A percentile compares a stretch with the other conserved stretches of the same genome.
Evolutionary conservation across 495 filamentous ascomycete species (phyloP).

Genomic region (Neurospora tetraspora): DNA sequence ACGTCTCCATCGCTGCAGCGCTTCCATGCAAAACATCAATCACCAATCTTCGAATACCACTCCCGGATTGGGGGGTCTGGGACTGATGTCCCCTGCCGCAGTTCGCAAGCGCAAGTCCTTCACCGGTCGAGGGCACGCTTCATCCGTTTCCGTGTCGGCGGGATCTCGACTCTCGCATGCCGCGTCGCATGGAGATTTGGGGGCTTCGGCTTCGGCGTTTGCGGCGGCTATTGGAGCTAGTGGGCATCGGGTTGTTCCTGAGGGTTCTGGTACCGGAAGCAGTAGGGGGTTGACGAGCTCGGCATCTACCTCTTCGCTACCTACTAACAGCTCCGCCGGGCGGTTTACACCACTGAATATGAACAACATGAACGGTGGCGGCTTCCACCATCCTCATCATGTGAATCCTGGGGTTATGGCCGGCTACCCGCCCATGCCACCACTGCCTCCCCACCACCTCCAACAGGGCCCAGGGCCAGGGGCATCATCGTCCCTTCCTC

Average conservation of each 20-base stretch:
- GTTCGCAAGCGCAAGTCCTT: slow-evolving; percentile 19
- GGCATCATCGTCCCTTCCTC: neutral
- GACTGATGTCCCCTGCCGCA: slow-evolving; percentile 3
- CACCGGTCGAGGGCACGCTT: slow-evolving; percentile 6
- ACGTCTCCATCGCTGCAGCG: slow-evolving; percentile 14
- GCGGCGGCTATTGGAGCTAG: neutral
- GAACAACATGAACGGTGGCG: neutral
- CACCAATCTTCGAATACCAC: slow-evolving; percentile 12
- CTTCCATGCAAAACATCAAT: slow-evolving; percentile 15
- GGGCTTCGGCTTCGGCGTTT: neutral
- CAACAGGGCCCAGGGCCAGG: neutral
- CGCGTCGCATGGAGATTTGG: neutral
- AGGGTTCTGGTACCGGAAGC: neutral
- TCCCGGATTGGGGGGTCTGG: neutral
- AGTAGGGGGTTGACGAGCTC: neutral
- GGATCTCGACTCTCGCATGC: neutral
- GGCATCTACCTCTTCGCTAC: neutral
- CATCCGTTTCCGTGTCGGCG: neutral
- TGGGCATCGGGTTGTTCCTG: neutral
- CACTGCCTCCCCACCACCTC: neutral
- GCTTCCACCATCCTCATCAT: neutral
- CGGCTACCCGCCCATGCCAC: neutral
- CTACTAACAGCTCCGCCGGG: neutral
- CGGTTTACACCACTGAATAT: neutral
- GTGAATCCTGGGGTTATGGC: neutral